Base-by-base conservation (phyloP, 805 yeast genomes). In the Debaryomyces castellii region DNA sequence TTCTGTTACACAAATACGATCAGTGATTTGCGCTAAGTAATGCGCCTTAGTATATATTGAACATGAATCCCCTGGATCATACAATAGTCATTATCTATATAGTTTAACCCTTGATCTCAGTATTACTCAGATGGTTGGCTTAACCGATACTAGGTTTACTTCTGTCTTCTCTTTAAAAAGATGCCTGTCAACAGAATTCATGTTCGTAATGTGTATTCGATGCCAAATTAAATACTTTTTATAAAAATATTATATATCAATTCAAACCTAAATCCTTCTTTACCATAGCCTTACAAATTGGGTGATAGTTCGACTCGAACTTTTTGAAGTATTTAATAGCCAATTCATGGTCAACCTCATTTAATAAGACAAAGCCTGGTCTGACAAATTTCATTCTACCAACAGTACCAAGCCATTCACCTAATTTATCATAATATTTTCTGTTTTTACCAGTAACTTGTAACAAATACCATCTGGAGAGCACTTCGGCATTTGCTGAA, bases 341-440 rank as follows among this genome's bases (percentile, higher is more conserved):
- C 51, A 84, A 70, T 12, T 74, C 71, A 37, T 78, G 79, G 63
- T 87, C 86, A 20, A 84, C 92, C 5, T 67, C 58, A 58, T 81
- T 78, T 50, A 90, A 72, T 49, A 83, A 67, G 38, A 81, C 76
- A 67, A 82, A 89, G 3, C 94, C 89, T 24, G 97, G 96, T 64
- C 97, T 79, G 21, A 88, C 96, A 60, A 84, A 90, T 70, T 90
- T 90, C 97, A 90, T 90, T 73, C 97, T 80, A 17, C 97, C 97
- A 18, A 90, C 94, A 2, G 91, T 83, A 10, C 92, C 95, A 45
- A 90, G 75, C 96, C 96, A 90, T 43, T 81, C 80, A 3, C 95
- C 89, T 39, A 90, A 69, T 37, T 66, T 67, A 46, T 66, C 67
- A 61, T 84, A 78, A 42, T 71, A 69, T 27, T 71, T 63, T 10